Base-by-base conservation (phyloP, 805 yeast species). In the Barnettozyma californica region DNA sequence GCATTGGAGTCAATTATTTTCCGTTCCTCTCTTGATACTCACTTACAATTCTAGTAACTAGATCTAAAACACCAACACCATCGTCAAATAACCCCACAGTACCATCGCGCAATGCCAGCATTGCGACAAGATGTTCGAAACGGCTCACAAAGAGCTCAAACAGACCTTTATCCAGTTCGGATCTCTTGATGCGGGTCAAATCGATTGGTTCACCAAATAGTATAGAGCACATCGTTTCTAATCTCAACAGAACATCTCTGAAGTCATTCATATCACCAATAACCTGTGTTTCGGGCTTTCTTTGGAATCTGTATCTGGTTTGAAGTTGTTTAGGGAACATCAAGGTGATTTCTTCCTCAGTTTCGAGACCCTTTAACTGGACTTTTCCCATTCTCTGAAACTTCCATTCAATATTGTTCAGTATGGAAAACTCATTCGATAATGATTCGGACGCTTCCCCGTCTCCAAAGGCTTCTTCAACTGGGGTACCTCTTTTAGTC, bases 301-400 rank as follows among this genome's bases (percentile, higher is more conserved):
- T 61, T 48, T 54, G 68, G 60, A 61, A 69, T 46, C 77, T 78
- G 65, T 76, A 76, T 55, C 98, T 75, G 3, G 83, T 69, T 4
- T 74, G 74, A 48, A 91, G 68, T 25, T 73, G 70, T 47, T 73
- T 71, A 2, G 98, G 95, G 68, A 84, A 91, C 0, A 82, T 79
- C 42, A 89, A 72, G 21, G 95, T 87, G 14, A 94, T 83, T 35
- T 76, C 76, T 65, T 94, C 99, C 2, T 96, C 96, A 33, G 90
- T 83, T 75, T 94, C 99, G 16, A 94, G 75, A 18, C 99, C 99
- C 65, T 94, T 94, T 61, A 94, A 74, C 64, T 91, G 90, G 61
- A 80, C 83, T 61, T 90, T 96, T 21, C 99, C 99, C 45, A 87
- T 68, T 41, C 79, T 81, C 52, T 76, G 77, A 50, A 81, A 76